Evolutionary conservation across 1,284 basidiomycete genomes (phyloP).

Genomic region (Tranzscheliella williamsii): DNA sequence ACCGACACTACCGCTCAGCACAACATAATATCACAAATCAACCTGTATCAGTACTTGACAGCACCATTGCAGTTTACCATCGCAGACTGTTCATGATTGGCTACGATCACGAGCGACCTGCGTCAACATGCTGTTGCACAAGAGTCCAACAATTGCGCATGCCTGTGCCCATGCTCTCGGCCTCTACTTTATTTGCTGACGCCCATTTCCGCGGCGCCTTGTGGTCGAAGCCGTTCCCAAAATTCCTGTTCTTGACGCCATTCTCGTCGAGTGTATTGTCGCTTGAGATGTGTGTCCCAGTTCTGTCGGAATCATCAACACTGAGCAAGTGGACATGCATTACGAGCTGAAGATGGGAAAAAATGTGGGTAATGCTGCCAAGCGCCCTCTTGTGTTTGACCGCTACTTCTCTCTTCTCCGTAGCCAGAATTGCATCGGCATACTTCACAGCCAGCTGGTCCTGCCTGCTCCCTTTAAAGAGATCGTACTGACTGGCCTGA

Average conservation of each 20-base stretch:
- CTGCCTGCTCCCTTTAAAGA: too few species aligned
- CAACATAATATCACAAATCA: not conserved
- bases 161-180: slow-evolving; percentile 45
- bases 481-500: too few species aligned
- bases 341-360: slow-evolving; percentile 87
- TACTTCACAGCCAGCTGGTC: too few species aligned
- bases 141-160: slow-evolving; percentile 44
- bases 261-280: not conserved
- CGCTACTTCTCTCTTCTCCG: too few species aligned
- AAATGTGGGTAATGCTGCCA: slow-evolving; percentile 72
- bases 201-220: slow-evolving; percentile 24
- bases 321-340: slow-evolving; percentile 71
- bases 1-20: not conserved
- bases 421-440: too few species aligned
- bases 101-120: not conserved
- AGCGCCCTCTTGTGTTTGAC: slow-evolving; percentile 3
- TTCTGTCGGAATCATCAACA: slow-evolving; percentile 3
- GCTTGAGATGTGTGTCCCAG: not conserved
- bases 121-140: slow-evolving; percentile 1
- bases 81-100: too few species aligned
- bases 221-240: slow-evolving; percentile 13
- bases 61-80: too few species aligned
- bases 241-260: slow-evolving; percentile 28
- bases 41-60: too few species aligned
- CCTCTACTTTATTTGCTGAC: slow-evolving; percentile 21